These are phyloP conservation scores for Gossypium bickii DNA, from an alignment of 345 rosid species.

Conservation along the genomic window DNA sequence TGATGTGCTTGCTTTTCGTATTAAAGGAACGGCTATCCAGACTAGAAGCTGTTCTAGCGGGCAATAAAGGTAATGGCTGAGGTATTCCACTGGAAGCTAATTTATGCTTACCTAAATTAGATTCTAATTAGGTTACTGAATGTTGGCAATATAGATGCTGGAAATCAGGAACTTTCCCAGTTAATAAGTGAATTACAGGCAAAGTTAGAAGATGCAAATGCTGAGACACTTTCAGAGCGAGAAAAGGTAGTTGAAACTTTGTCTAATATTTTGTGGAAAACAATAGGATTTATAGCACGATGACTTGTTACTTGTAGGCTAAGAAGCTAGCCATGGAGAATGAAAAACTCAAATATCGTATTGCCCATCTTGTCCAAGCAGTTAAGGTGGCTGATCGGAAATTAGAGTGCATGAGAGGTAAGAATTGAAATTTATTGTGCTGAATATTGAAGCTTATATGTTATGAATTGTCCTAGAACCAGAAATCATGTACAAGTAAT, in stretches of 20 bases:
- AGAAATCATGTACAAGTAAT: not conserved
- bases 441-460: not conserved
- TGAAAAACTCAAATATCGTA: conserved; percentile 21
- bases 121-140: not conserved
- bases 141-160: conserved; percentile 10
- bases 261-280: not conserved
- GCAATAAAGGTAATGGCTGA: conserved; percentile 1
- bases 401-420: conserved; percentile 14
- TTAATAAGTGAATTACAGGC: conserved; percentile 5
- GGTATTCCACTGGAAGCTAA: not conserved
- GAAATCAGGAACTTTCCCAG: conserved; percentile 7
- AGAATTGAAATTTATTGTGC: not conserved
- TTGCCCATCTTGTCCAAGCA: conserved; percentile 16
- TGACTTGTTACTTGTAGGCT: conserved; percentile 9
- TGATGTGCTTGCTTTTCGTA: not conserved
- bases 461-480: not conserved
- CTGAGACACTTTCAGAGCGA: not conserved
- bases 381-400: conserved; percentile 14
- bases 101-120: not conserved
- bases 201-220: conserved; percentile 9
- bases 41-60: conserved; percentile 7
- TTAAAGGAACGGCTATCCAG: conserved; percentile 11
- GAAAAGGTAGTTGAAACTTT: conserved; percentile 1
- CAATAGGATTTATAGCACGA: not conserved
- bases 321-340: conserved; percentile 13